Evolutionary conservation across 805 yeast genomes (phyloP), one percentile per base, ranked within the genome.

Genomic region (Jamesozyma jinghongensis): DNA sequence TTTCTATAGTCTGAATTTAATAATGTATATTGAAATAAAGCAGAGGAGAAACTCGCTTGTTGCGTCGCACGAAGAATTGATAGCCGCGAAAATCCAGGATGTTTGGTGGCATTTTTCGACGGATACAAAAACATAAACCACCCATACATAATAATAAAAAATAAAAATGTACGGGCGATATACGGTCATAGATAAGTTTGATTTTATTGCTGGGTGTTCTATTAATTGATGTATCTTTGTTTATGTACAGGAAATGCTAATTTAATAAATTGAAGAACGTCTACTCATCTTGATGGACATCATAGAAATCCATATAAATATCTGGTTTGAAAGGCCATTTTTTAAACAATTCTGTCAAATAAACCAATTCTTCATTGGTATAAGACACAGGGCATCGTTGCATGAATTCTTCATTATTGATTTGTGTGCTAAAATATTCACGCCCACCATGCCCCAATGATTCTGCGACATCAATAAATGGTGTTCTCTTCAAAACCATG

Each of bases 291-390:
- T 46, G 54, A 19, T 41, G 41, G 8, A 50, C 67, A 30, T 67
- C 73, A 38, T 65, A 62, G 47, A 69, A 67, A 42, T 67, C 70
- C 57, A 63, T 56, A 49, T 65, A 55, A 42, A 63, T 57, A 41
- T 64, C 71, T 0, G 94, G 97, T 59, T 80, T 86, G 67, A 87
- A 90, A 0, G 97, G 92, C 97, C 97, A 90, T 12, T 62, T 53
- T 32, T 67, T 69, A 54, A 81, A 85, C 2, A 63, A 67, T 3
- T 71, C 60, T 8, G 77, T 67, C 5, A 88, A 54, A 5, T 57
- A 48, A 5, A 66, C 43, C 44, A 81, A 66, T n/a, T 86, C 90
- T 1, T 72, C 74, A 2, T 64, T 54, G 0, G 77, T 65, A 36
- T 87, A 62, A 3, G 72, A 70, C 13, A 63, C 58, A 1, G 81